Evolutionary conservation across 2,329 filamentous ascomycete species (phyloP).

Genomic region (Ambrosiella xylebori): DNA sequence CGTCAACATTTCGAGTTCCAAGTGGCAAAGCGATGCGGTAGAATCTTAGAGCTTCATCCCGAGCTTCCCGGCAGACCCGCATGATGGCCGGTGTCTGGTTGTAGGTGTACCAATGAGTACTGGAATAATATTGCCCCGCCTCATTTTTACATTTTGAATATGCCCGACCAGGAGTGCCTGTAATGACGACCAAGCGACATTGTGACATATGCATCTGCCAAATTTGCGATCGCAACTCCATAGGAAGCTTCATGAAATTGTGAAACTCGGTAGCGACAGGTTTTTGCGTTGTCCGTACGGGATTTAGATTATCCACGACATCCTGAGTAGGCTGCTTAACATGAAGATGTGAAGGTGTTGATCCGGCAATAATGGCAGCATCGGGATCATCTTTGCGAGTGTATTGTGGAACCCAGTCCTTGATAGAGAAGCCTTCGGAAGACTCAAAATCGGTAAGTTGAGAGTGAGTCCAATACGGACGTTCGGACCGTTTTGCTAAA

Average conservation of each 20-base stretch:
- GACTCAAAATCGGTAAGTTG: conserved; percentile 4
- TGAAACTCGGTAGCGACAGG: conserved; percentile 2
- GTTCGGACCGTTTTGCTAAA: not conserved
- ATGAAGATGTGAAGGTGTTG: not conserved
- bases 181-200: conserved; percentile 13
- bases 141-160: not conserved
- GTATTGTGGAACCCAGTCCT: conserved; percentile 3
- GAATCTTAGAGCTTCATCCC: conserved; percentile 13
- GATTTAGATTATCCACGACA: not conserved
- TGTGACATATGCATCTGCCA: conserved; percentile 14
- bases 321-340: not conserved
- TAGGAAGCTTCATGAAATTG: conserved; percentile 13
- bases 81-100: conserved; percentile 14
- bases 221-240: conserved; percentile 14
- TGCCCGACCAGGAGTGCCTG: conserved; percentile 4
- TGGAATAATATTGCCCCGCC: conserved; percentile 11
- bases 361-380: not conserved
- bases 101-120: conserved; percentile 14
- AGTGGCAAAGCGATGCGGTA: conserved; percentile 15
- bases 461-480: not conserved
- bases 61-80: conserved; percentile 14
- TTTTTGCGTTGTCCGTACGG: not conserved
- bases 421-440: not conserved
- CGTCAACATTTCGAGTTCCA: conserved; percentile 1
- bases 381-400: not conserved